Base-by-base conservation (phyloP, 257 asterid genomes). In the Oldenlandia corymbosa region DNA sequence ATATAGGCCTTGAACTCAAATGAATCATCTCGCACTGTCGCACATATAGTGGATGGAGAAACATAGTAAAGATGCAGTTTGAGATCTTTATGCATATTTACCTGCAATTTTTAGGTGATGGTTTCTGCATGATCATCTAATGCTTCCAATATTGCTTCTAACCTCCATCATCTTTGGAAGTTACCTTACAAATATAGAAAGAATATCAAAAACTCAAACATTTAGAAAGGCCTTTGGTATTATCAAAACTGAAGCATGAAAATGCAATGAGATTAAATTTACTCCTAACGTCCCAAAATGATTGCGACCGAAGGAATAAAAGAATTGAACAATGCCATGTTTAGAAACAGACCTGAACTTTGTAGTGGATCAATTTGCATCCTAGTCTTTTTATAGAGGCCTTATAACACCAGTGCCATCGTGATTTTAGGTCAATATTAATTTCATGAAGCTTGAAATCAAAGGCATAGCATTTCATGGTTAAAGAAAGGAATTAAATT, bases 401-500 rank as follows among this genome's bases (percentile, higher is more conserved):
- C n/a, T n/a, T n/a, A n/a, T n/a, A n/a, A n/a, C n/a, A n/a, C n/a
- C n/a, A n/a, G n/a, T n/a, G n/a, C n/a, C n/a, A n/a, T n/a, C n/a
- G n/a, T n/a, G n/a, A n/a, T n/a, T n/a, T n/a, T n/a, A n/a, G n/a
- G n/a, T n/a, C n/a, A n/a, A n/a, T n/a, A n/a, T n/a, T n/a, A n/a
- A 30, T 30, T 0, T 16, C 0, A 30, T 1, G 60, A 30, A 55
- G 23, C 60, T 55, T 55, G 60, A 9, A 30, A 55, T 8, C 42
- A 55, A 55, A 30, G 60, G 0, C 60, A 53, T 55, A 5, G 41
- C 12, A 53, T 30, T 30, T n/a, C n/a, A n/a, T n/a, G 13, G 18
- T 28, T 54, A 14, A 54, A 54, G 60, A 30, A 54, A 54, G 60
- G 60, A 54, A 54, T 54, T 54, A 23, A 54, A 54, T 54, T 54